phyloP scores from a whole-genome alignment of 169 alveolate species.

The Plasmodium yoelii region DNA sequence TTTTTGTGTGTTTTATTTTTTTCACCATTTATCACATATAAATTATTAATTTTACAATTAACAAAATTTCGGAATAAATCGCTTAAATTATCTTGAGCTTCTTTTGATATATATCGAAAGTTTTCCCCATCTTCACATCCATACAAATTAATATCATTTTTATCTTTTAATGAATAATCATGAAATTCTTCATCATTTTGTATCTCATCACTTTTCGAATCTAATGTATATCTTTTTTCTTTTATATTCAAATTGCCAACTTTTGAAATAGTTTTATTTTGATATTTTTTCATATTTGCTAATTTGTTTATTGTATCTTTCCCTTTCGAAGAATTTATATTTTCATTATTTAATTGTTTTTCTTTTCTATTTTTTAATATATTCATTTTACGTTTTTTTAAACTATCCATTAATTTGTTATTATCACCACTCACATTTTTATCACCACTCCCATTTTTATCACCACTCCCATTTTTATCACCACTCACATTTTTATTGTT shows the following conservation, averaged over 20 bases:
- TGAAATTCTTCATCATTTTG: neutral
- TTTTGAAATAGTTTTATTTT: neutral
- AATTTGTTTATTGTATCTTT: neutral
- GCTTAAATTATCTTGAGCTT: constrained; percentile 30
- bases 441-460: too few species aligned
- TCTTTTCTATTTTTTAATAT: neutral
- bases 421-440: neutral
- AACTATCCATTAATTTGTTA: constrained; percentile 13
- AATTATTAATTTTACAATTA: constrained; percentile 46
- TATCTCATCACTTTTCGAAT: neutral
- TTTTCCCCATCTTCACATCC: neutral
- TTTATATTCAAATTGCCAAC: neutral
- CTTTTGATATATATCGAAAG: constrained; percentile 34
- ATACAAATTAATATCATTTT: neutral
- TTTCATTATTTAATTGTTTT: neutral
- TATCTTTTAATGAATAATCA: neutral
- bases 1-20: neutral
- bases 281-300: neutral
- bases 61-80: constrained; percentile 54
- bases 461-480: too few species aligned
- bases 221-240: neutral
- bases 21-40: constrained; percentile 52
- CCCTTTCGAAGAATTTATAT: neutral
- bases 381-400: neutral
- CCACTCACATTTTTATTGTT: neutral